A percentile compares a stretch with the other conserved stretches of the same genome.
Evolutionary conservation across 768 basidiomycete genomes (phyloP).

Genomic region (Boletus rubescentipes): DNA sequence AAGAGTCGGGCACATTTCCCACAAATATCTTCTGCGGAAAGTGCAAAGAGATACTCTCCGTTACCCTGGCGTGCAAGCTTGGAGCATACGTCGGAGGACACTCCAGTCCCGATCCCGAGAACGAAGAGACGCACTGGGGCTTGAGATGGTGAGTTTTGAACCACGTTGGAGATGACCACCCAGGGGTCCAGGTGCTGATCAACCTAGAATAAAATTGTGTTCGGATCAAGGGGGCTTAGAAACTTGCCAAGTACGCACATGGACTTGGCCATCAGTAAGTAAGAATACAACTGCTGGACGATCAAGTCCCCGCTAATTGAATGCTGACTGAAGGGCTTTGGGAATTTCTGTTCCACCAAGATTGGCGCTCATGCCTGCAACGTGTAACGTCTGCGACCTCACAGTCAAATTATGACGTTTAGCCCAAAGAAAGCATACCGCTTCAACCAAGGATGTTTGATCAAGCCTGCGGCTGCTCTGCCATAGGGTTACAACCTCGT

Average conservation of each 20-base stretch:
- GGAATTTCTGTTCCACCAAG: conserved; percentile 53
- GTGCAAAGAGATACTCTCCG: conserved; percentile 49
- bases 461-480: conserved; percentile 32
- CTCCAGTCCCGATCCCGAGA: conserved; percentile 53
- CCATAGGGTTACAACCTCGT: conserved; percentile 34
- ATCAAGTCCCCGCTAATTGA: conserved; percentile 32
- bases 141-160: conserved; percentile 27
- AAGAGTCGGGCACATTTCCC: conserved; percentile 51
- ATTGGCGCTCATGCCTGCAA: conserved; percentile 41
- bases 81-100: conserved; percentile 52
- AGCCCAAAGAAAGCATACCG: conserved; percentile 29
- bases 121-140: conserved; percentile 51
- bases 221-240: neutral
- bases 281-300: conserved; percentile 53
- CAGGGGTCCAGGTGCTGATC: conserved; percentile 19
- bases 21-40: conserved; percentile 43
- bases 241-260: conserved; percentile 8
- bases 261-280: conserved; percentile 57
- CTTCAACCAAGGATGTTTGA: conserved; percentile 30
- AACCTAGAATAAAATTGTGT: neutral
- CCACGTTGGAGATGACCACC: conserved; percentile 28
- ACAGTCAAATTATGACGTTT: conserved; percentile 7
- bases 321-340: conserved; percentile 39
- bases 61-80: conserved; percentile 54
- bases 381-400: conserved; percentile 37